phyloP scores from a whole-genome alignment of 2,329 filamentous ascomycete genomes.

The Macrophomina pseudophaseolina region DNA sequence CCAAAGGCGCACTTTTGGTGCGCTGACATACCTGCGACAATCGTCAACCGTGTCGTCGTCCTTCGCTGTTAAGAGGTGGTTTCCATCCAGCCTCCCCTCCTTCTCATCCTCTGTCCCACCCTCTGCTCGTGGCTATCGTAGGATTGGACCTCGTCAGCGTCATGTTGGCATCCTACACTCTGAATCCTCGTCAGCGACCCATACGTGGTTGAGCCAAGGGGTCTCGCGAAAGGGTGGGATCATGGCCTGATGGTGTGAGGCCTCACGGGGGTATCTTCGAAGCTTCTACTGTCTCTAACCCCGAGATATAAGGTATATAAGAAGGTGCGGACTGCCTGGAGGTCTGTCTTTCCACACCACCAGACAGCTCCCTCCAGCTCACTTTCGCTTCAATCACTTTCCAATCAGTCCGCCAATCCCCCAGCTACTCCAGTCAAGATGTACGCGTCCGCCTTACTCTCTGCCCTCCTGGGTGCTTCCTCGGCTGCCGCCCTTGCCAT shows the following conservation, averaged over 20 bases:
- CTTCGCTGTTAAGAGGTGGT: not conserved
- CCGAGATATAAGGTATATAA: not conserved
- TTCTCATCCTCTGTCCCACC: not conserved
- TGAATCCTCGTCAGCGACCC: not conserved
- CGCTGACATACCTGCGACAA: not conserved
- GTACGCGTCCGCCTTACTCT: not conserved
- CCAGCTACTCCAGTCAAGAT: not conserved
- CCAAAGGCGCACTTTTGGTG: not conserved
- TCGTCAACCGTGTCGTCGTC: not conserved
- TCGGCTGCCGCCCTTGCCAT: not conserved
- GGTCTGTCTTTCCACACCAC: not conserved
- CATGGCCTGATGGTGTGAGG: slow-evolving; percentile 1
- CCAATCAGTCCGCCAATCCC: not conserved
- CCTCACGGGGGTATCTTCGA: not conserved
- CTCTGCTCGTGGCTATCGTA: not conserved
- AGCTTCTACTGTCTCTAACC: not conserved
- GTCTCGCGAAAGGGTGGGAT: not conserved
- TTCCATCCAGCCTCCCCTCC: not conserved
- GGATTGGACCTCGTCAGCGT: not conserved
- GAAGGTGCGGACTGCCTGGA: too few relatives aligned
- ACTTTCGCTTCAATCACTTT: slow-evolving; percentile 5
- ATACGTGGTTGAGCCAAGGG: not conserved
- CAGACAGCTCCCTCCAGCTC: slow-evolving; percentile 9
- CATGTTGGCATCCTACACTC: not conserved
- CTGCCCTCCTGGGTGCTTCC: not conserved